Evolutionary conservation across 352 stramenopile genomes (phyloP), one percentile per base, ranked within the genome.

Genomic region (Plasmopara muralis): DNA sequence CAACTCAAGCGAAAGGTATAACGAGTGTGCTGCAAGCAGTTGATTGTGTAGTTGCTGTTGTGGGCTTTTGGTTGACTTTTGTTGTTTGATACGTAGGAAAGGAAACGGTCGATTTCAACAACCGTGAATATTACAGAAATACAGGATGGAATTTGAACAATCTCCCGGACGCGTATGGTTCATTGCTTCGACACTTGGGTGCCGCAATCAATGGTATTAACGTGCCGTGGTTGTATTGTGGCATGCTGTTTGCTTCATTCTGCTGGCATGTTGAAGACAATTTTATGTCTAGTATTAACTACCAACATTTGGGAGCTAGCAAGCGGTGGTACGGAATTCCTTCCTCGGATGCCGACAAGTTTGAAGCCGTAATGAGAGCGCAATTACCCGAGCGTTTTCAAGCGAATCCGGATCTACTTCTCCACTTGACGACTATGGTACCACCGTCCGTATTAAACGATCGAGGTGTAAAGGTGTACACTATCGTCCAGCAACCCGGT

Each of bases 191-290:
- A 9, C 85, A 98, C 65, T 76, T 99, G 18, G 88, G 96, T 43
- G 85, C 95, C 12, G 78, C 79, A 16, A 97, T 99, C 50, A 97
- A 97, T 47, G 97, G 97, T 3, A 95, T 99, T 41, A 98, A 98
- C 57, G 89, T 98, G 15, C 96, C 97, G 6, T 99, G 96, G 97
- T 70, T 99, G 38, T 99, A 99, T 72, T 97, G 98, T 61, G 97
- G 97, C 14, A 98, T 97, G 76, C 64, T 98, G 3, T 99, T 99
- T 58, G 92, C 91, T 2, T 97, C 96, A 1, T 99, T 99, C 64
- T 98, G 89, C 64, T 99, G 95, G 95, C 97, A 99, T 66, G 97
- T 93, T 28, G 97, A 99, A 71, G 97, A 99, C 69, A 98, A 99
- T 68, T 98, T 98, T 77, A 93, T 99, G 67, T 98, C 98, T 64